phyloP scores from a whole-genome alignment of 2,329 filamentous ascomycete genomes.

The Aspergillus carbonarius region DNA sequence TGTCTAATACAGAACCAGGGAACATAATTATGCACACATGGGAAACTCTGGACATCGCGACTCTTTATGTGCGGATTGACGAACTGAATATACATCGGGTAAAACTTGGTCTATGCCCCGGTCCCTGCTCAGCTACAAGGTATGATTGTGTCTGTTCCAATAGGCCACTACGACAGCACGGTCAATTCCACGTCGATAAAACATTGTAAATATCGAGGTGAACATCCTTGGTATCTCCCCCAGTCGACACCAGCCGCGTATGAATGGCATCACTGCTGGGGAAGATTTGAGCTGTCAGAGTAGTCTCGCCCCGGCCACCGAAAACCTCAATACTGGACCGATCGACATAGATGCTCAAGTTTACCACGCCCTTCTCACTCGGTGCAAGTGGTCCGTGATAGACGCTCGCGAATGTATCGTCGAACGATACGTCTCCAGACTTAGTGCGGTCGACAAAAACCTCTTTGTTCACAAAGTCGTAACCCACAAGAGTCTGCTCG shows the following conservation, averaged over 20 bases:
- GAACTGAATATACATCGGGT: too few species aligned
- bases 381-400: constrained; percentile 22
- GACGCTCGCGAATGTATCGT: constrained; percentile 22
- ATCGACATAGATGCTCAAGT: constrained; percentile 27
- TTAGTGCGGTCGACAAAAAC: constrained; percentile 26
- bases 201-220: neutral
- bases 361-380: constrained; percentile 17
- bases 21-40: too few species aligned
- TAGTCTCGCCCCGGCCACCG: constrained; percentile 25
- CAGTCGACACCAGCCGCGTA: neutral
- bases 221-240: neutral
- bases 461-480: constrained; percentile 24
- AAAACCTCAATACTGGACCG: constrained; percentile 33
- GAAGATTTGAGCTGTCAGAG: constrained; percentile 31
- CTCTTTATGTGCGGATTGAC: too few species aligned
- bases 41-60: too few species aligned
- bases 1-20: too few species aligned
- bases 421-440: constrained; percentile 24
- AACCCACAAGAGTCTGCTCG: constrained; percentile 28
- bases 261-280: constrained; percentile 18
- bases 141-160: too few species aligned
- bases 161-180: too few species aligned
- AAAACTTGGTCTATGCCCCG: too few species aligned
- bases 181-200: neutral
- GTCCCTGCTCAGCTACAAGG: too few species aligned